Evolutionary conservation across 2,329 filamentous ascomycete species (phyloP).

Genomic region (Colletotrichum eleusines): DNA sequence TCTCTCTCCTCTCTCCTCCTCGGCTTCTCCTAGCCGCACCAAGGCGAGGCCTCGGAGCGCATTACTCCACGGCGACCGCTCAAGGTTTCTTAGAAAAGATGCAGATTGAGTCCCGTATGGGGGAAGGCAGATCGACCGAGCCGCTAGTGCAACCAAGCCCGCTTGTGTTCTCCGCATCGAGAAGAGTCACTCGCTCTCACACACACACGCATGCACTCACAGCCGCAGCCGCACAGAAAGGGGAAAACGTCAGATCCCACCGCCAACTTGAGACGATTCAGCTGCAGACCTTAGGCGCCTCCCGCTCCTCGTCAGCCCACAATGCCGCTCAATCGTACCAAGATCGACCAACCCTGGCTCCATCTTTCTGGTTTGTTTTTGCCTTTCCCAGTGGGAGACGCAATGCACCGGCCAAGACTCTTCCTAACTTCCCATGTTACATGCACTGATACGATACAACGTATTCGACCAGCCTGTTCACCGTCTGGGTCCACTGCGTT

Average conservation of each 20-base stretch:
- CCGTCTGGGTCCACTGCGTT: background rate
- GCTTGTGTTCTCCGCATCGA: constrained; percentile 10
- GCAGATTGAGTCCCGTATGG: constrained; percentile 14
- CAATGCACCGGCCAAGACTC: constrained; percentile 1
- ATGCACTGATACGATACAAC: background rate
- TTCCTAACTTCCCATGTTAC: background rate
- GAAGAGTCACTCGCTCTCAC: constrained; percentile 3
- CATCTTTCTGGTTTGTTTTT: constrained; percentile 8
- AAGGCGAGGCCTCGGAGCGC: background rate
- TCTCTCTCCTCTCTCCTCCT: too few species aligned
- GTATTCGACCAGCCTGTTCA: background rate
- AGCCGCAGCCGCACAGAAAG: constrained; percentile 1
- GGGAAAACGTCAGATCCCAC: constrained; percentile 23
- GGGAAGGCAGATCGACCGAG: constrained; percentile 24
- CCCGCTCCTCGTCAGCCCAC: constrained; percentile 40
- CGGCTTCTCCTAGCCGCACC: background rate
- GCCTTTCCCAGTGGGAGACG: background rate
- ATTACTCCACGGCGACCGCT: background rate
- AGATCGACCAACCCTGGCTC: constrained; percentile 37
- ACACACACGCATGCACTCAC: background rate
- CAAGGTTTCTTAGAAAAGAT: background rate
- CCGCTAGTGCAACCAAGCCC: constrained; percentile 13
- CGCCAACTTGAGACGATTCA: constrained; percentile 37
- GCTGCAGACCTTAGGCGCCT: constrained; percentile 34
- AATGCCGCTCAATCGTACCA: constrained; percentile 37